Conservation (phyloP, 2,329 filamentous ascomycete species). For the Colletotrichum magnum region DNA sequence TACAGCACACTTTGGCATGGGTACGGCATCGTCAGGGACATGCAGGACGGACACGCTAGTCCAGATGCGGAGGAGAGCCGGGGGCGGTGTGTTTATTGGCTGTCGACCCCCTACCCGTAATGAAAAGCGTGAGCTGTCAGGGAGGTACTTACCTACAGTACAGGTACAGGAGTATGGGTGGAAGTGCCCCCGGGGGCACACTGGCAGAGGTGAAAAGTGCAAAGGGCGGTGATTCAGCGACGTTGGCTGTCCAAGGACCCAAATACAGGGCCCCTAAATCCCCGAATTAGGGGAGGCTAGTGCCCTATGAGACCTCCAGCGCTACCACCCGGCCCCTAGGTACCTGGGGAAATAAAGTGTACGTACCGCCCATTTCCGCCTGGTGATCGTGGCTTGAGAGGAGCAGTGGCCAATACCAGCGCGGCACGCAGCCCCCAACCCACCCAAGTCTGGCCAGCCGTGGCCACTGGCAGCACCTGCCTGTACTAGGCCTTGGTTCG, state of each 20-base stretch:
- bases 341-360: background rate
- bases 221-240: too few relatives aligned
- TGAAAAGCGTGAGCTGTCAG: conserved; percentile 17
- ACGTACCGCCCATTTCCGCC: conserved; percentile 4
- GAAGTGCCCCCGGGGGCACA: too few relatives aligned
- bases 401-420: background rate
- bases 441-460: background rate
- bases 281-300: too few relatives aligned
- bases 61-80: background rate
- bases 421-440: conserved; percentile 1
- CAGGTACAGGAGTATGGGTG: too few relatives aligned
- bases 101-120: background rate
- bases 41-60: conserved; percentile 34
- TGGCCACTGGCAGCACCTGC: conserved; percentile 6
- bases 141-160: too few relatives aligned
- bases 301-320: too few relatives aligned
- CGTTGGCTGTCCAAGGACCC: too few relatives aligned
- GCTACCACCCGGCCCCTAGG: too few relatives aligned
- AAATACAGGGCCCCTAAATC: too few relatives aligned
- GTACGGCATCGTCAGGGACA: conserved; percentile 30
- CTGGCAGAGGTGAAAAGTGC: too few relatives aligned
- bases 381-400: background rate
- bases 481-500: background rate
- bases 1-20: conserved; percentile 7
- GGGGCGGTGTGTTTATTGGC: conserved; percentile 20